Evolutionary conservation across 2,329 filamentous ascomycete species (phyloP), one percentile per base, ranked within the genome.

Genomic region (Fusarium sp.): DNA sequence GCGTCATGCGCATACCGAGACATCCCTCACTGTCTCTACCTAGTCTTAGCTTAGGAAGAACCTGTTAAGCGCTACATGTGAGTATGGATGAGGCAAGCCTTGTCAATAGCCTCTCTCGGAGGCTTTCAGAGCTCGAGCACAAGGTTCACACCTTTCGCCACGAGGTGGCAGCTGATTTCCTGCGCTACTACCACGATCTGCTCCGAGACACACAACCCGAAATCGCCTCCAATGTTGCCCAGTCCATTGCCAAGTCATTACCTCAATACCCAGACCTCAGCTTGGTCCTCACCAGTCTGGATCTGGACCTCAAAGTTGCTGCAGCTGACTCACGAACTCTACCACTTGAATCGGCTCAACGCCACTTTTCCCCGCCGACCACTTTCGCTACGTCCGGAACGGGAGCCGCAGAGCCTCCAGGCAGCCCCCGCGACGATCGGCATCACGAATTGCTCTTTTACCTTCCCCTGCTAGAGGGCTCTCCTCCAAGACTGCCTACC

Each of bases 381-480:
- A 67, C 70, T 70, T 67, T 60, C 69, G 68, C 72, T 72, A 59
- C 61, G 63, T 63, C 75, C 69, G 69, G 66, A 70, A 70, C 71
- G 57, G 72, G 70, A 69, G 63, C 67, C 68, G 69, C 68, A 69
- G 74, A 74, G 66, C 69, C 74, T 66, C 78, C 79, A 48, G 73
- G 79, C 67, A 82, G 80, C 71, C 81, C 82, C 49, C 84, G 84
- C 77, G 84, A 85, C 77, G 84, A 85, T 59, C 83, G 85, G 61
- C 87, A 90, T 68, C 79, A 80, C 72, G 87, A 89, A 69, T 85
- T 90, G 66, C 77, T 90, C 60, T 90, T 90, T 73, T 90, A 86
- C 72, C 82, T 91, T 55, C 87, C 88, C 42, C 79, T 90, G 55
- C 83, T 90, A 54, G 88, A 89, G 67, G 80, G 81, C 64, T 72